Evolutionary conservation across 768 basidiomycete species (phyloP).

Genomic region (Boletus rufocinnamomeus): DNA sequence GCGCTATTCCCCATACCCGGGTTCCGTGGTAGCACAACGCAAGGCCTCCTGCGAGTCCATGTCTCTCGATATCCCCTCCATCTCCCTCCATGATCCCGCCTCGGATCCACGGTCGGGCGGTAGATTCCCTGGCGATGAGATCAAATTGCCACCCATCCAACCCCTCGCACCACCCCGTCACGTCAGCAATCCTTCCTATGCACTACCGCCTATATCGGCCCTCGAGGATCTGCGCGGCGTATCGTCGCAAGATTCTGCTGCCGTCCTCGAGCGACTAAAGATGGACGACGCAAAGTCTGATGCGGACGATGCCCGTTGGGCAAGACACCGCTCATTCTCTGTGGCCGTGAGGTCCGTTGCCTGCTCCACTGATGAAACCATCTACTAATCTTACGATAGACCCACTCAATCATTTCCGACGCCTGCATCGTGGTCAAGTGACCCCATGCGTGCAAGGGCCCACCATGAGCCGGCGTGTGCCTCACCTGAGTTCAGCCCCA

Average conservation of each 20-base stretch:
- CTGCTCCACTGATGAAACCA: background rate
- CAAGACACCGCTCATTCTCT: constrained; percentile 47
- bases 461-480: constrained; percentile 18
- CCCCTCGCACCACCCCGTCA: constrained; percentile 33
- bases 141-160: constrained; percentile 45
- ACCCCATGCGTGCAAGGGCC: constrained; percentile 16
- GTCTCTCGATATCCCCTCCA: constrained; percentile 39
- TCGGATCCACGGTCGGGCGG: constrained; percentile 28
- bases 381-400: constrained; percentile 16
- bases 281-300: constrained; percentile 46
- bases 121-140: constrained; percentile 37
- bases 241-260: constrained; percentile 55
- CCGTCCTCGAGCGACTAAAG: constrained; percentile 64
- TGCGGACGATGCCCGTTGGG: constrained; percentile 33
- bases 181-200: constrained; percentile 44
- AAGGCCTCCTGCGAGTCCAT: constrained; percentile 32
- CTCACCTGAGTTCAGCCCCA: constrained; percentile 24
- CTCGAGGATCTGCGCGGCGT: constrained; percentile 63
- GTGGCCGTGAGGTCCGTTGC: constrained; percentile 37
- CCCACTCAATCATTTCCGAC: constrained; percentile 21
- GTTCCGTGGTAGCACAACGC: constrained; percentile 25
- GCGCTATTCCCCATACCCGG: constrained; percentile 51
- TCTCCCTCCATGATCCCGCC: constrained; percentile 34
- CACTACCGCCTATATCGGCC: constrained; percentile 68
- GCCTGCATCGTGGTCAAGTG: constrained; percentile 31